Evolutionary conservation across 2,329 filamentous ascomycete genomes (phyloP).

Genomic region (Stylonectria norvegica): DNA sequence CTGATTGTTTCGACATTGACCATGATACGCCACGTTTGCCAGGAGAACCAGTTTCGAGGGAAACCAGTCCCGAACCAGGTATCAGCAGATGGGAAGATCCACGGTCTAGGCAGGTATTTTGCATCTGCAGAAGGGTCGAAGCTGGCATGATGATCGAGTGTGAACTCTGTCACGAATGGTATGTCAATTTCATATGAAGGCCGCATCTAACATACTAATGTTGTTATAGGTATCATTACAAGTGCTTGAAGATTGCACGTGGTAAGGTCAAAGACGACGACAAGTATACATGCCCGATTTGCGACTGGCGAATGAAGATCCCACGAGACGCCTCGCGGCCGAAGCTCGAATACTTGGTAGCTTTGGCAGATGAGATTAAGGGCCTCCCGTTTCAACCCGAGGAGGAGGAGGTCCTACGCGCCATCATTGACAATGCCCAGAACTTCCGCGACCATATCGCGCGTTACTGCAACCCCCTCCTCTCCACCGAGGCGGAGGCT

Average conservation of each 20-base stretch:
- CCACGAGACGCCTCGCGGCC: constrained; percentile 93
- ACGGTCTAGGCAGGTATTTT: constrained; percentile 79
- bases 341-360: constrained; percentile 83
- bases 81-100: constrained; percentile 57
- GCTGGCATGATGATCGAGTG: constrained; percentile 99
- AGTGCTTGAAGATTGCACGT: constrained; percentile 94
- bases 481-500: constrained; percentile 80
- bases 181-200: constrained; percentile 33
- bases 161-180: constrained; percentile 97
- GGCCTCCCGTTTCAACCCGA: constrained; percentile 89
- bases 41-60: constrained; percentile 86
- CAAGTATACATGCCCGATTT: constrained; percentile 97
- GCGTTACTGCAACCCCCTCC: constrained; percentile 74
- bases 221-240: constrained; percentile 79
- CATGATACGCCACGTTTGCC: constrained; percentile 82
- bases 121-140: constrained; percentile 89
- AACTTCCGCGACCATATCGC: constrained; percentile 80
- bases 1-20: constrained; percentile 84
- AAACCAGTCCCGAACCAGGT: constrained; percentile 59
- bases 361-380: constrained; percentile 80
- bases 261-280: constrained; percentile 98
- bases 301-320: constrained; percentile 95
- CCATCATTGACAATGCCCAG: constrained; percentile 80
- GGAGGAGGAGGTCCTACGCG: constrained; percentile 81
- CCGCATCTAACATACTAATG: constrained; percentile 3